phyloP scores from a whole-genome alignment of 495 filamentous ascomycete species.

The Clohesyomyces aquaticus region DNA sequence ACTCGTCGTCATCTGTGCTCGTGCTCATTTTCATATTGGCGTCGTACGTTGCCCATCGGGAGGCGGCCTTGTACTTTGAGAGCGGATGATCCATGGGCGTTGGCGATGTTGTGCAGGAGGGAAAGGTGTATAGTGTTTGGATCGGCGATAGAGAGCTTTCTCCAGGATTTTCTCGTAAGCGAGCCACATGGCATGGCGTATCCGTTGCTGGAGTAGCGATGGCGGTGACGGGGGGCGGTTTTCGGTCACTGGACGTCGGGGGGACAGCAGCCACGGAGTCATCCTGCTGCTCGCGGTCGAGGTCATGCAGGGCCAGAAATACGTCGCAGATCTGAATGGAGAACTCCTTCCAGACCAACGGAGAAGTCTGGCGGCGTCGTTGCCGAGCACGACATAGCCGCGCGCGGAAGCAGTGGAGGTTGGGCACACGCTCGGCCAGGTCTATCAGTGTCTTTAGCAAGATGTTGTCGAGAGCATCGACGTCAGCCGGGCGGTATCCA shows the following conservation, averaged over 20 bases:
- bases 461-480: background rate
- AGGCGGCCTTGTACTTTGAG: no score
- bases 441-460: background rate
- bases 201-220: no score
- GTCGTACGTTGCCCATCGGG: background rate
- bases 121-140: no score
- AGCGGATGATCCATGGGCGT: no score
- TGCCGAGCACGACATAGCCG: background rate
- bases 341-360: background rate
- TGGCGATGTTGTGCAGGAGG: no score
- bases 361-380: background rate
- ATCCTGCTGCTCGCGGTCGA: background rate
- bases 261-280: background rate
- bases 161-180: no score
- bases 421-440: conserved; percentile 1
- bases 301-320: background rate
- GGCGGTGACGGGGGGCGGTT: background rate
- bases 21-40: background rate
- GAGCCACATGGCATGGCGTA: no score
- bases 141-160: no score
- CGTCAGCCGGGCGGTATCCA: background rate
- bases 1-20: background rate
- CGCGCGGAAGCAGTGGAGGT: background rate
- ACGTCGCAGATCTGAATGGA: background rate
- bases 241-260: background rate